Conservation (phyloP, 345 rosid genomes). For the Salix exigua region DNA sequence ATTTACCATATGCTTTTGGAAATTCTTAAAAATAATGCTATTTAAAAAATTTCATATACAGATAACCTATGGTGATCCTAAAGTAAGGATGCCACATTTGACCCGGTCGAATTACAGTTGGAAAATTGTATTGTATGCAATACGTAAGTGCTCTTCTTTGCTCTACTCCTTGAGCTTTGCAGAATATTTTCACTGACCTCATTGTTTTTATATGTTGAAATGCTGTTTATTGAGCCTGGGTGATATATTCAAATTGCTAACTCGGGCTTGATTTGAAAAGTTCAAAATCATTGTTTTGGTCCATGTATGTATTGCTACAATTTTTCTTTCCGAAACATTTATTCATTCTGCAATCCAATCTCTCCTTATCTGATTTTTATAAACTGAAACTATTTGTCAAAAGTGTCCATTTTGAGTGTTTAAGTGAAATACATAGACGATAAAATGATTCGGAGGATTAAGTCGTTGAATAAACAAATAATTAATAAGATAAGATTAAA, state of each 20-base stretch:
- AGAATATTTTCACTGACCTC: background rate
- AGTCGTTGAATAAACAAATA: background rate
- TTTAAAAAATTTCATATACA: conserved; percentile 20
- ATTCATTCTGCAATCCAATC: background rate
- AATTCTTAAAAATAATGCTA: conserved; percentile 8
- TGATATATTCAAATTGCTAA: background rate
- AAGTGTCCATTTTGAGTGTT: background rate
- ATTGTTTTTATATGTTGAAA: background rate
- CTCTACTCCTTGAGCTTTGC: conserved; percentile 2
- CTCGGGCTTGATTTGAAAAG: background rate
- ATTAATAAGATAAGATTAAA: background rate
- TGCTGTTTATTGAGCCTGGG: background rate
- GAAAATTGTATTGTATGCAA: conserved; percentile 65
- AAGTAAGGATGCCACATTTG: conserved; percentile 85
- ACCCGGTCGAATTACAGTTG: conserved; percentile 56
- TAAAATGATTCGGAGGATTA: background rate
- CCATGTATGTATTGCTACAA: no score
- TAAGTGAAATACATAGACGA: background rate
- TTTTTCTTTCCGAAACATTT: background rate
- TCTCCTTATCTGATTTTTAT: background rate
- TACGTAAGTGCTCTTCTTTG: conserved; percentile 51
- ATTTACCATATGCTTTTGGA: background rate
- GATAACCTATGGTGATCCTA: conserved; percentile 97
- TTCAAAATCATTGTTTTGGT: background rate
- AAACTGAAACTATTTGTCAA: background rate